Evolutionary conservation across 2,329 filamentous ascomycete species (phyloP).

Genomic region (Venturia effusa): DNA sequence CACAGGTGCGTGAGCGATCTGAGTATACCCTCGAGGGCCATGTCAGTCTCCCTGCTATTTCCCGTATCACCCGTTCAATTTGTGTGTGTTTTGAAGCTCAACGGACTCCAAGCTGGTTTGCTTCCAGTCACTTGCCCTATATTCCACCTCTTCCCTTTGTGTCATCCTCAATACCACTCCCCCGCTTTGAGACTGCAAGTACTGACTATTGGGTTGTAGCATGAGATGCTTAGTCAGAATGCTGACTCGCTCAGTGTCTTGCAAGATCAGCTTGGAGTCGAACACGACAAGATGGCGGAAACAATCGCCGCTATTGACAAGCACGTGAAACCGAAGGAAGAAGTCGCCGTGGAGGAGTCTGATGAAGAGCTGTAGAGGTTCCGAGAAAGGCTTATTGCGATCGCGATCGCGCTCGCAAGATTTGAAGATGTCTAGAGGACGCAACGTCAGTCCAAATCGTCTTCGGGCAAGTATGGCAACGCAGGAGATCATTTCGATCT

Average conservation of each 20-base stretch:
- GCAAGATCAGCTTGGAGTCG: not conserved
- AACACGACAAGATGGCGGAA: not conserved
- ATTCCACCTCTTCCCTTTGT: not conserved
- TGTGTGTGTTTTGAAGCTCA: not conserved
- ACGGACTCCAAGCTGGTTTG: slow-evolving; percentile 1
- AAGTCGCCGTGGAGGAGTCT: not conserved
- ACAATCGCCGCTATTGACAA: not conserved
- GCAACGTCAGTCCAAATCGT: not conserved
- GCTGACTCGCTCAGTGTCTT: not conserved
- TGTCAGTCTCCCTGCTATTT: slow-evolving; percentile 3
- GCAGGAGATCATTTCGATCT: not conserved
- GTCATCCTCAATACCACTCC: not conserved
- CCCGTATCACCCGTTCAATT: not conserved
- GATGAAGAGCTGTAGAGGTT: slow-evolving; percentile 1
- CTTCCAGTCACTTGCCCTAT: not conserved
- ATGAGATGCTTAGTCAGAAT: slow-evolving; percentile 1
- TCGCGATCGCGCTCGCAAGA: not conserved
- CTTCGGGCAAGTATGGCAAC: not conserved
- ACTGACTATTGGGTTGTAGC: not conserved
- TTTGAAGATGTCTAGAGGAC: not conserved
- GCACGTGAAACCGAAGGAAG: not conserved
- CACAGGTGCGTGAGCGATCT: slow-evolving; percentile 4
- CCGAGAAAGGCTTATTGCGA: not conserved
- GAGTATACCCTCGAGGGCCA: slow-evolving; percentile 3
- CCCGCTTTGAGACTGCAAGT: not conserved